phyloP scores from a whole-genome alignment of 176 grass and related monocot species.

The Cenchrus fungigraminus region DNA sequence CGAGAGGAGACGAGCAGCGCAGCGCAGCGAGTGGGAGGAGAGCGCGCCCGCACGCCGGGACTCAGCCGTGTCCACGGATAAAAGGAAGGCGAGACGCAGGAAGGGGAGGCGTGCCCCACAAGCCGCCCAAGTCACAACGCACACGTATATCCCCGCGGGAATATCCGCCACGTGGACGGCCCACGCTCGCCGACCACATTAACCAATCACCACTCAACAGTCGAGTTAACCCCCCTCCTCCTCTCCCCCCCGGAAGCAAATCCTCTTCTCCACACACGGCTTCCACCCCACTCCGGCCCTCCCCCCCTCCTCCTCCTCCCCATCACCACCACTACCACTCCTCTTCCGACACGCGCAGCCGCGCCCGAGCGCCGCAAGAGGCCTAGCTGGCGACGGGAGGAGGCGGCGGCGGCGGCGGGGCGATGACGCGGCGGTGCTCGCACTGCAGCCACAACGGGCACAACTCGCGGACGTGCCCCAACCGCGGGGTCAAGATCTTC shows the following conservation, averaged over 20 bases:
- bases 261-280: neutral
- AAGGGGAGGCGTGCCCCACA: conserved; percentile 59
- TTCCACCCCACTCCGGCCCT: neutral
- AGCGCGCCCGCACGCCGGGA: neutral
- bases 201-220: conserved; percentile 53
- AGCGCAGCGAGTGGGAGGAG: neutral
- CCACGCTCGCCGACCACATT: conserved; percentile 44
- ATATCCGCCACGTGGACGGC: conserved; percentile 87
- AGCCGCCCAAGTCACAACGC: conserved; percentile 27
- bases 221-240: conserved; percentile 1
- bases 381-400: conserved; percentile 4
- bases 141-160: conserved; percentile 47
- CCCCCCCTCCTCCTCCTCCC: neutral
- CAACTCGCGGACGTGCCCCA: conserved; percentile 95
- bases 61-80: conserved; percentile 20
- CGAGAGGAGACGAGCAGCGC: neutral
- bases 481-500: conserved; percentile 94
- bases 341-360: neutral
- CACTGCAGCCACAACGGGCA: conserved; percentile 99
- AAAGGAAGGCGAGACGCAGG: neutral
- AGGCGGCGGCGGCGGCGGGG: neutral
- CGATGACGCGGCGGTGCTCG: conserved; percentile 95
- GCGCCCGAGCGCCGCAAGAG: neutral
- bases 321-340: neutral
- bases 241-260: too few relatives aligned